A percentile compares a stretch with the other conserved stretches of the same genome.
Conservation (phyloP, 768 basidiomycete genomes). For the Calvatia gigantea region DNA sequence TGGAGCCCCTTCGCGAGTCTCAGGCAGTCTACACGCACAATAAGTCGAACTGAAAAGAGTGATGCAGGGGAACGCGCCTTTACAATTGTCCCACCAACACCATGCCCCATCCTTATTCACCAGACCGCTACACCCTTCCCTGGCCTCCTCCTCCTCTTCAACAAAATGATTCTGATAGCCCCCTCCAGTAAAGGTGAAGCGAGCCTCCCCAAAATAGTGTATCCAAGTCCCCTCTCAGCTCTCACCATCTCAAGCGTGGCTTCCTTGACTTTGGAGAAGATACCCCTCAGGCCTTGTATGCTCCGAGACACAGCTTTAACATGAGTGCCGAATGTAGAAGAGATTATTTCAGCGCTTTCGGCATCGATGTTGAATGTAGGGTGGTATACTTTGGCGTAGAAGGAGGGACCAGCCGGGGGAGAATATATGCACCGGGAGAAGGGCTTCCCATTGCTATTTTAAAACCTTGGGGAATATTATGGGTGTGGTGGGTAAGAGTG, state of each 20-base stretch:
- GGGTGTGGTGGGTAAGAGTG: neutral
- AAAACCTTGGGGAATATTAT: slow-evolving; percentile 8
- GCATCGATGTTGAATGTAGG: slow-evolving; percentile 81
- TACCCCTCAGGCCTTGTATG: slow-evolving; percentile 60
- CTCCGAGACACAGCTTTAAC: slow-evolving; percentile 63
- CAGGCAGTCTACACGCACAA: slow-evolving; percentile 73
- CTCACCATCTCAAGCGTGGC: slow-evolving; percentile 75
- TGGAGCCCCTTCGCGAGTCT: slow-evolving; percentile 76
- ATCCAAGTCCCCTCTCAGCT: slow-evolving; percentile 69
- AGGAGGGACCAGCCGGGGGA: slow-evolving; percentile 69
- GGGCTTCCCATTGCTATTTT: slow-evolving; percentile 66
- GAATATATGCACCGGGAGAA: slow-evolving; percentile 56
- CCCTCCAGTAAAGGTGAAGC: slow-evolving; percentile 38
- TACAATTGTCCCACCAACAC: slow-evolving; percentile 83
- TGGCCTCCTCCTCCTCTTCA: slow-evolving; percentile 28
- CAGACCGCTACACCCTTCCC: slow-evolving; percentile 33
- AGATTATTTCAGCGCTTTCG: slow-evolving; percentile 60
- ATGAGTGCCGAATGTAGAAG: slow-evolving; percentile 64
- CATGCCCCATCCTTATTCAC: slow-evolving; percentile 74
- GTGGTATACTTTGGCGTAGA: slow-evolving; percentile 79
- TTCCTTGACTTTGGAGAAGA: slow-evolving; percentile 61
- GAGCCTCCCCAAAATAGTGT: slow-evolving; percentile 69
- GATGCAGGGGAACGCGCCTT: slow-evolving; percentile 37
- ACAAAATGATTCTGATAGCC: slow-evolving; percentile 35
- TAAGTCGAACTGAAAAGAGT: neutral